Percentiles rank a stretch among this genome's conserved stretches.
phyloP scores from a whole-genome alignment of 2,329 filamentous ascomycete genomes.

The Ophiosphaerella herpotricha region DNA sequence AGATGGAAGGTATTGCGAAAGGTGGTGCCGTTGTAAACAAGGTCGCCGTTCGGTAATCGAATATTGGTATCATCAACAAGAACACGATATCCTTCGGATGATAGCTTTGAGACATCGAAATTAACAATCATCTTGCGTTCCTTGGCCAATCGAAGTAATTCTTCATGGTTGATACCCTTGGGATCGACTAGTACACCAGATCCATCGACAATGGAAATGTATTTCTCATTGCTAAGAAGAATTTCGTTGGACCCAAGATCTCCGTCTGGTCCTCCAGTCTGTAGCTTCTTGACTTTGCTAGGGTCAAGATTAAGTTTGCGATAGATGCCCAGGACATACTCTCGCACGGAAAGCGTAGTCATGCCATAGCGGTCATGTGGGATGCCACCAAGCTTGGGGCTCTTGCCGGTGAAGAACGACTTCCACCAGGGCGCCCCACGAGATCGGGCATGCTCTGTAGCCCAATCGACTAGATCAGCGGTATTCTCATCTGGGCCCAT shows the following conservation, averaged over 20 bases:
- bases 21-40: slow-evolving; percentile 85
- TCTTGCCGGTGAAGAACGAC: slow-evolving; percentile 99
- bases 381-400: slow-evolving; percentile 91
- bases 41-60: slow-evolving; percentile 83
- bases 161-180: slow-evolving; percentile 81
- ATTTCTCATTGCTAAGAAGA: slow-evolving; percentile 91
- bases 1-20: slow-evolving; percentile 99
- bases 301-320: slow-evolving; percentile 92
- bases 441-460: slow-evolving; percentile 87
- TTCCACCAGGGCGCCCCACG: slow-evolving; percentile 98
- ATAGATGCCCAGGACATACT: slow-evolving; percentile 96
- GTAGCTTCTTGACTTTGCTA: slow-evolving; percentile 84
- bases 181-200: slow-evolving; percentile 94
- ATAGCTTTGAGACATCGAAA: slow-evolving; percentile 85
- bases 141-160: slow-evolving; percentile 84
- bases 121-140: slow-evolving; percentile 86
- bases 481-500: slow-evolving; percentile 99
- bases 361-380: slow-evolving; percentile 96
- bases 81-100: slow-evolving; percentile 84
- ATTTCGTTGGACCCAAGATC: slow-evolving; percentile 98
- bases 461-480: slow-evolving; percentile 95
- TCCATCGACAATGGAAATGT: slow-evolving; percentile 93
- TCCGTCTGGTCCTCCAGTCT: slow-evolving; percentile 95
- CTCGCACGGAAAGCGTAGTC: slow-evolving; percentile 94
- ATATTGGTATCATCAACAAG: slow-evolving; percentile 89